Percentiles rank a stretch among this genome's conserved stretches.
phyloP scores from a whole-genome alignment of 345 rosid genomes.

The Euclidium syriacum region DNA sequence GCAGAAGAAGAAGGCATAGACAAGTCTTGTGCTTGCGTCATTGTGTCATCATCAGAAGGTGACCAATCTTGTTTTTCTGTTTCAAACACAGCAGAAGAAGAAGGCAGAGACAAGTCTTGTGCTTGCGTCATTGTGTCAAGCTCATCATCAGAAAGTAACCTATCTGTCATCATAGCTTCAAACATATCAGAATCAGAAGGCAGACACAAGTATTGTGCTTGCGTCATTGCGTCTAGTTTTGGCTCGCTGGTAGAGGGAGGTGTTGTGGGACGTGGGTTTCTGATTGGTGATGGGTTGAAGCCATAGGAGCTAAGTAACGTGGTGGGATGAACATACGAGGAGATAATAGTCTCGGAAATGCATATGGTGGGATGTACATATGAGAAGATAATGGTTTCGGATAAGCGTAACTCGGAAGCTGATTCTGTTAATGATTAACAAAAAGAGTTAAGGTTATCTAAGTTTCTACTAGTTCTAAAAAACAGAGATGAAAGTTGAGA shows the following conservation, averaged over 20 bases:
- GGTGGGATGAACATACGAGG: neutral
- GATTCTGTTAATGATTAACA: constrained; percentile 8
- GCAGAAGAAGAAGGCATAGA: constrained; percentile 49
- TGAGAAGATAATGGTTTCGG: constrained; percentile 6
- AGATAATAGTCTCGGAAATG: neutral
- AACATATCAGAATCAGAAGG: no score
- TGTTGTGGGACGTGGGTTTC: constrained; percentile 12
- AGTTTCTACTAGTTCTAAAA: neutral
- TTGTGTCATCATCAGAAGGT: constrained; percentile 32
- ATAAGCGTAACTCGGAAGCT: neutral
- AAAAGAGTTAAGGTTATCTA: neutral
- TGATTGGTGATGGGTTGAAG: constrained; percentile 6
- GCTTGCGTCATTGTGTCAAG: neutral
- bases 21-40: constrained; percentile 27
- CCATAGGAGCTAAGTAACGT: neutral
- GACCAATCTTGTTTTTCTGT: constrained; percentile 41
- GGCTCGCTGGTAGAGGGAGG: constrained; percentile 14
- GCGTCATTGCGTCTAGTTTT: no score
- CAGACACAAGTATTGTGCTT: no score
- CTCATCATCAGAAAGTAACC: neutral
- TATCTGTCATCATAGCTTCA: no score
- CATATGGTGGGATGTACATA: neutral
- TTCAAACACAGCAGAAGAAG: constrained; percentile 44
- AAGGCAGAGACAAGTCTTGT: constrained; percentile 39
- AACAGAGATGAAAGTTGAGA: neutral